Conservation (phyloP, 2,329 filamentous ascomycete species). For the Aplosporella prunicola region DNA sequence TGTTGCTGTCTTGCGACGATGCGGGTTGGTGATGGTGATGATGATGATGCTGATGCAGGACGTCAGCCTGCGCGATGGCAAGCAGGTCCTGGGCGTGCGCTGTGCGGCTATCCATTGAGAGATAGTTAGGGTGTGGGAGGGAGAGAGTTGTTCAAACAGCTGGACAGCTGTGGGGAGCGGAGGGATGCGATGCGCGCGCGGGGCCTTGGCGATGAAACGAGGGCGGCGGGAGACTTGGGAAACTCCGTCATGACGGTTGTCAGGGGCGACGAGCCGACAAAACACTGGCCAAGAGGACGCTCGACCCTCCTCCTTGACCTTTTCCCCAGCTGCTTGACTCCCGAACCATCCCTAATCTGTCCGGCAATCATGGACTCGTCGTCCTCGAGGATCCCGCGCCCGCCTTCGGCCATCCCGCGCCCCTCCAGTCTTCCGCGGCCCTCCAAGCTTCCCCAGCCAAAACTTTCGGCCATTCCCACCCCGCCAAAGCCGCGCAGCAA, state of each 20-base stretch:
- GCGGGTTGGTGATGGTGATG: not conserved
- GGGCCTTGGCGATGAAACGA: too few species aligned
- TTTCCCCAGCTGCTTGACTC: too few species aligned
- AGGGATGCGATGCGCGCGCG: too few species aligned
- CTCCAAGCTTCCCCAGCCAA: conserved; percentile 45
- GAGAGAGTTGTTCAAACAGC: too few species aligned
- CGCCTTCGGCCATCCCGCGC: conserved; percentile 14
- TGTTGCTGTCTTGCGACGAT: conserved; percentile 8
- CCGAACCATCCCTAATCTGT: conserved; percentile 13
- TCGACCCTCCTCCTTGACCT: too few species aligned
- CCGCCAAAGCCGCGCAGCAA: conserved; percentile 14
- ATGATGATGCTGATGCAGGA: too few species aligned
- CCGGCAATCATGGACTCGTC: conserved; percentile 24
- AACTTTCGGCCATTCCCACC: conserved; percentile 26
- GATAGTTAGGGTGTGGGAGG: too few species aligned
- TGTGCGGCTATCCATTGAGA: conserved; percentile 7
- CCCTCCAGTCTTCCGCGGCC: conserved; percentile 39
- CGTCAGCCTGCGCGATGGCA: conserved; percentile 10
- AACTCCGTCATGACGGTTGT: too few species aligned
- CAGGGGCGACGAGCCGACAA: too few species aligned
- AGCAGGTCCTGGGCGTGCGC: conserved; percentile 8
- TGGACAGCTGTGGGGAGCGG: too few species aligned
- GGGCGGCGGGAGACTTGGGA: too few species aligned
- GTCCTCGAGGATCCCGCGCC: conserved; percentile 18
- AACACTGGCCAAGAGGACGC: too few species aligned